These are phyloP conservation scores for Pseudocercospora eumusae DNA, from an alignment of 2,329 filamentous ascomycete species.

Conservation along the genomic window DNA sequence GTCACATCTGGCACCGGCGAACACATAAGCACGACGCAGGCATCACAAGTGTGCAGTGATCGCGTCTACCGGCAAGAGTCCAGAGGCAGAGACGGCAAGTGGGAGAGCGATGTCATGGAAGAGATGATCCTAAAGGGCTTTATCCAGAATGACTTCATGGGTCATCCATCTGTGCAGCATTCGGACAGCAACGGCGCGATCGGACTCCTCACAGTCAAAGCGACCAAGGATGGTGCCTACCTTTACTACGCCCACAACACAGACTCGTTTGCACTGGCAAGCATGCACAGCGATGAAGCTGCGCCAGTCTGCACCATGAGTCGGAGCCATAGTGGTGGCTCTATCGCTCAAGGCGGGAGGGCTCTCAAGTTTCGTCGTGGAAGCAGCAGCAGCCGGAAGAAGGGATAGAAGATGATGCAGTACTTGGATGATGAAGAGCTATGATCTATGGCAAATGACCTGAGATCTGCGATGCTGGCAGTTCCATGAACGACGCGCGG, in stretches of 20 bases:
- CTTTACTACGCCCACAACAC: constrained; percentile 97
- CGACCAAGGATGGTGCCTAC: constrained; percentile 71
- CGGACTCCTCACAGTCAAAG: constrained; percentile 88
- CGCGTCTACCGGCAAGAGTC: constrained; percentile 70
- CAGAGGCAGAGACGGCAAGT: constrained; percentile 61
- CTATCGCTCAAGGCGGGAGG: constrained; percentile 39
- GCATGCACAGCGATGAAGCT: constrained; percentile 77
- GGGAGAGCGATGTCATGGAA: constrained; percentile 48
- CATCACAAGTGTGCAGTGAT: constrained; percentile 81
- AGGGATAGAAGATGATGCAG: constrained; percentile 7
- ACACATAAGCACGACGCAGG: constrained; percentile 95
- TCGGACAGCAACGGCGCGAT: constrained; percentile 85
- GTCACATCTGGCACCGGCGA: constrained; percentile 95
- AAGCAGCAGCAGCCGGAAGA: constrained; percentile 14
- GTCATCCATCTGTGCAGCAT: constrained; percentile 78
- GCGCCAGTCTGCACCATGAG: constrained; percentile 86
- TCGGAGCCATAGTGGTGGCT: constrained; percentile 59
- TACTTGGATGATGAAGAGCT: not conserved
- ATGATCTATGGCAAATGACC: constrained; percentile 2
- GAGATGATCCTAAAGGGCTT: constrained; percentile 74
- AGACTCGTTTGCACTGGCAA: constrained; percentile 79
- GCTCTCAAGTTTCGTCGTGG: constrained; percentile 23
- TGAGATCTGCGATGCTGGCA: not conserved
- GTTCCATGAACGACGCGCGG: not conserved
- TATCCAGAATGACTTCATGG: constrained; percentile 88